Evolutionary conservation across 257 asterid species (phyloP), one percentile per base, ranked within the genome.

Genomic region (Vinca minor): DNA sequence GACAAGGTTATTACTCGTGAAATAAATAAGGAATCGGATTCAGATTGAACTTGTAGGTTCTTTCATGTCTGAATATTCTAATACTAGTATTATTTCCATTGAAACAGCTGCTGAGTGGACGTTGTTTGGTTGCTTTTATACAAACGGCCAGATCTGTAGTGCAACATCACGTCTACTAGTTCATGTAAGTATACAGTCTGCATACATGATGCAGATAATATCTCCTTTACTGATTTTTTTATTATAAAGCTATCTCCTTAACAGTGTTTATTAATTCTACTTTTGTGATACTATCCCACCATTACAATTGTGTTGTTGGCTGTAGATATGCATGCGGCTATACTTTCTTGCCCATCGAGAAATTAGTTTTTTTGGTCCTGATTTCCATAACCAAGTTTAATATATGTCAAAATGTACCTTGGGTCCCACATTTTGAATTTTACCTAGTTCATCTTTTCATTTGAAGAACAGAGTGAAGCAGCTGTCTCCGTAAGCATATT

Each of bases 71-170:
- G n/a, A 57, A 41, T 66, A 55, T 41, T 64, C 14, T 28, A 4
- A 38, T 21, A 1, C 1, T 31, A 31, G 23, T 68, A 20, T 39
- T 70, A 28, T 76, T 57, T 64, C 66, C 58, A 61, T 72, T 69
- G 50, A 52, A 58, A 53, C 94, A 93, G 97, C 97, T 82, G 97
- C 82, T 44, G 98, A 93, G 84, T 93, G 98, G 98, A 73, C 94
- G 50, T 82, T 88, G 76, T 89, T 91, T 62, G 98, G 98, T 47
- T 93, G 98, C 88, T 87, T 89, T 76, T 93, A 97, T 96, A 89
- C 96, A 69, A 93, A 93, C 73, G 98, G 97, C 67, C 98, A 93
- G 85, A 93, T 93, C 69, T 93, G 98, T 81, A 89, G 97, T 76
- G 96, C 98, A 65, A 93, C 98, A 66, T 93, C 98, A 73, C 96